Base-by-base conservation (phyloP, 805 yeast species). In the Saturnispora besseyi region DNA sequence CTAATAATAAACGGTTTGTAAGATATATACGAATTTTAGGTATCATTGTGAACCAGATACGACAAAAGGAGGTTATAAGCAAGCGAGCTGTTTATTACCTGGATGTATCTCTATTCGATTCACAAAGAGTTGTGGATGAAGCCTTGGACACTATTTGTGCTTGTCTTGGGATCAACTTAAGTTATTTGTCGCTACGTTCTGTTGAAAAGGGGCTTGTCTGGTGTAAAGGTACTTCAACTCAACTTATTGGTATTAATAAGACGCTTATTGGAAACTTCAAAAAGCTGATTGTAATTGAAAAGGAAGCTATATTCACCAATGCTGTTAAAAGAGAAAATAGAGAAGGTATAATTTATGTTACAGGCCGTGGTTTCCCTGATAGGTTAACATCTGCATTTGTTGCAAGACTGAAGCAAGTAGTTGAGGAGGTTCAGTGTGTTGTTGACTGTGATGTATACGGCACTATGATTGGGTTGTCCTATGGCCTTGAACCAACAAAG, bases 311-410 rank as follows among this genome's bases (percentile, higher is more conserved):
- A 2, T 73, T 74, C 54, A 64, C 66, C 29, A 66, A 66, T 10
- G 33, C 74, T 8, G 60, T 45, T 3, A 32, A 42, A 3, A 34
- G 38, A 22, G 21, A 42, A 11, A 51, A 54, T 24, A 10, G 12
- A 8, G 15, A 18, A 2, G 40, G 55, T 8, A 53, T 77, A 1
- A 33, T 77, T 22, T 48, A 48, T 0, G 61, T 84, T 8, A 82
- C 88, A 0, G 87, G 85, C 0, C 78, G 77, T 58, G 89, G 89
- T 4, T 81, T 70, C 56, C 87, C 89, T 0, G 89, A 83, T 59
- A 57, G 68, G 11, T 62, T 75, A 5, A 81, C 87, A 0, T 67
- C 72, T 44, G 54, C 58, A 24, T 72, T 81, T 50, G 36, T 50
- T 2, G 24, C 13, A n/a, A 22, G 15, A 11, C 54, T 79, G 8